phyloP scores from a whole-genome alignment of 176 grass and related monocot species.

The Hordeum marinum region DNA sequence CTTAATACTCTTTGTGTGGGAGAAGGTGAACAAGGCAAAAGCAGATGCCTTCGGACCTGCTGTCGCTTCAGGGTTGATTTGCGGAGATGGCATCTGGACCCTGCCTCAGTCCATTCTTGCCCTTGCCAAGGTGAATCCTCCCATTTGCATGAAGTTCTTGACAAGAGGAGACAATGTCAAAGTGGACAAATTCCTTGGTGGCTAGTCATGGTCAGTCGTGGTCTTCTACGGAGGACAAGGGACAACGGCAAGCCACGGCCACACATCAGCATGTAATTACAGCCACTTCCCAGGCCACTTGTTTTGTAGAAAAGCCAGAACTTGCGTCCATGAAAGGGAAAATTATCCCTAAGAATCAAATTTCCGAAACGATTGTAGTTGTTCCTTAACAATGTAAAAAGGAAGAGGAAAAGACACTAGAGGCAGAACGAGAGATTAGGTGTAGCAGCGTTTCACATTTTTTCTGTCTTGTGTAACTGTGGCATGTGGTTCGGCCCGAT shows the following conservation, averaged over 20 bases:
- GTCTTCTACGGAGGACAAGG: background rate
- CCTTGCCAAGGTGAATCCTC: conserved; percentile 68
- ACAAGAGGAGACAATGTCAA: conserved; percentile 36
- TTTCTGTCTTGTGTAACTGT: background rate
- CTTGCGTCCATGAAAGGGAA: background rate
- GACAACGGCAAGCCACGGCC: background rate
- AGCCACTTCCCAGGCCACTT: background rate
- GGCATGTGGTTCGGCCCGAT: no score
- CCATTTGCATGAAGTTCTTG: conserved; percentile 94
- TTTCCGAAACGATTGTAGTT: background rate
- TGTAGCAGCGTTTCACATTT: background rate
- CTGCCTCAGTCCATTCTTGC: conserved; percentile 79
- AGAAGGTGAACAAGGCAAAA: conserved; percentile 57
- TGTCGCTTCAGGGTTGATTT: conserved; percentile 87
- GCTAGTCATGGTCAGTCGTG: background rate
- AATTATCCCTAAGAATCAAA: background rate
- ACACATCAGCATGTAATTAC: conserved; percentile 29
- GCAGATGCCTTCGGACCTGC: conserved; percentile 72
- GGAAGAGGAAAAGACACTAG: background rate
- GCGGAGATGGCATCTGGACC: conserved; percentile 92
- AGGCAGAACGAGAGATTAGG: background rate
- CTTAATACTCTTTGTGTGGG: conserved; percentile 70
- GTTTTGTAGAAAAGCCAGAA: conserved; percentile 19
- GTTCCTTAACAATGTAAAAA: background rate
- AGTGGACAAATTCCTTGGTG: conserved; percentile 37